Base-by-base conservation (phyloP, 768 basidiomycete species). In the Obba rivulosa region DNA sequence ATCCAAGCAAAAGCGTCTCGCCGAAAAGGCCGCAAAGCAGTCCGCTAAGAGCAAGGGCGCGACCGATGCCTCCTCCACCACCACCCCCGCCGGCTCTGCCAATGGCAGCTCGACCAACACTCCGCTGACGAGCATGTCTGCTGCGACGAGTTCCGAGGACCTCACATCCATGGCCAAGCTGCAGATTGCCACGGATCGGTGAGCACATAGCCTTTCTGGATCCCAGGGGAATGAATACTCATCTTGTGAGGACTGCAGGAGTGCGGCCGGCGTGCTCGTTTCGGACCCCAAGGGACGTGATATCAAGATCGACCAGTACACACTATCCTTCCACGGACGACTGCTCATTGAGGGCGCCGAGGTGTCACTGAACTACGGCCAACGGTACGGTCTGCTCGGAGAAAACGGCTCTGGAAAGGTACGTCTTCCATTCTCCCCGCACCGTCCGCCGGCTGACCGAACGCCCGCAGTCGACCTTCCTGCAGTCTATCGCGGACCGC, bases 391-490 rank as follows among this genome's bases (percentile, higher is more conserved):
- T 67, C 75, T 99, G 25, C 74, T 99, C 37, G 95, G 95, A 34
- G 92, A 97, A 67, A 98, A 99, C 64, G 95, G 95, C 25, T 94
- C 90, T n/a, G 95, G 95, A 72, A 99, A 99, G 83, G 93, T 93
- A 53, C 46, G 72, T 59, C 45, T 47, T 11, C 10, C 23, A 22
- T 45, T 49, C 21, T 34, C 35, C 41, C 24, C 39, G 28, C 34
- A 51, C 41, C 34, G 34, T 25, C 34, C 38, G 17, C 37, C 20
- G 16, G 31, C 37, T 43, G 11, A 45, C 44, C 47, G 28, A 10
- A 20, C 20, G 18, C 23, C 24, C 42, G 48, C 59, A 94, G 92
- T 96, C 95, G 1, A 98, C 94, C 2, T 92, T 96, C 74, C 79
- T 98, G 22, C 86, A 92, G 74, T 96, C 95, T 22, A 81, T 98